These are phyloP conservation scores for Lepraria neglecta DNA, from an alignment of 495 filamentous ascomycete species.

Conservation along the genomic window DNA sequence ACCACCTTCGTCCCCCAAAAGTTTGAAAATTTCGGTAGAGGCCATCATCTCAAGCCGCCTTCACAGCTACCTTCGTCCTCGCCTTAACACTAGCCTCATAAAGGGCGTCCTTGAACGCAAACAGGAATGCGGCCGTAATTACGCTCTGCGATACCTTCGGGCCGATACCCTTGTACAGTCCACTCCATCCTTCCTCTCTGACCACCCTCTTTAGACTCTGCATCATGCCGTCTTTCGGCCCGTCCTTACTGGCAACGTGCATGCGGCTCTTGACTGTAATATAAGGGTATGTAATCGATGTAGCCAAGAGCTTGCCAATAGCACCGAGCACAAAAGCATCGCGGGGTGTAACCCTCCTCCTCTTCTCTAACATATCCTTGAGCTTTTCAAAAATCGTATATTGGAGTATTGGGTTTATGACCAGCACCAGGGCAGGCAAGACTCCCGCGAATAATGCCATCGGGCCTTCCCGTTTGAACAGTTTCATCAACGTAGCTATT, in stretches of 20 bases:
- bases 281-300: conserved; percentile 92
- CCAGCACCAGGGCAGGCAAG: conserved; percentile 82
- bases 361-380: conserved; percentile 67
- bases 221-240: conserved; percentile 63
- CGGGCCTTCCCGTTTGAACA: conserved; percentile 75
- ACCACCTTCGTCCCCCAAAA: background rate
- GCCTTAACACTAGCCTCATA: conserved; percentile 56
- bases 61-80: conserved; percentile 43
- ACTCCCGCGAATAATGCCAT: conserved; percentile 85
- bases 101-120: conserved; percentile 93
- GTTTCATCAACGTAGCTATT: conserved; percentile 64
- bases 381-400: conserved; percentile 98
- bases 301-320: conserved; percentile 88
- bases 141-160: conserved; percentile 96
- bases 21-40: background rate
- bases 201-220: conserved; percentile 71
- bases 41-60: conserved; percentile 9
- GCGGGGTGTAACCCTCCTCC: conserved; percentile 65
- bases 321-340: conserved; percentile 89
- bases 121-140: conserved; percentile 90
- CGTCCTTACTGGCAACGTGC: conserved; percentile 75
- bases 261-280: conserved; percentile 96
- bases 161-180: conserved; percentile 90
- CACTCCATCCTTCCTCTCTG: conserved; percentile 77
- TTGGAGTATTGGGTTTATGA: conserved; percentile 96